Percentiles rank a stretch among this genome's conserved stretches.
Evolutionary conservation across 192 early-diverging fungal genomes (phyloP).

Genomic region (Chytriomyces sp.): DNA sequence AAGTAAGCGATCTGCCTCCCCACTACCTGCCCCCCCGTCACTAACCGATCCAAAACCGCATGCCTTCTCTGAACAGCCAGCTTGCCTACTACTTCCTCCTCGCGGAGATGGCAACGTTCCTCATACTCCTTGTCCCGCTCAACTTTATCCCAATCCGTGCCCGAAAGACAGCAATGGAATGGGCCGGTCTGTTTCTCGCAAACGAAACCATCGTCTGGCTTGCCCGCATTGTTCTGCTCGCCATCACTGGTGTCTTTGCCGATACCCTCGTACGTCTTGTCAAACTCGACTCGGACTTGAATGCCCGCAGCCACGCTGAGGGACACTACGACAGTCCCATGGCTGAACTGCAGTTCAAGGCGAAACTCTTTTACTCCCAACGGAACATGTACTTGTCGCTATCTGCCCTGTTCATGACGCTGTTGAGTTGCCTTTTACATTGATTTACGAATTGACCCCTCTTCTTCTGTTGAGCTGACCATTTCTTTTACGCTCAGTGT

Average conservation of each 20-base stretch:
- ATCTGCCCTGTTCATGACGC: conserved; percentile 53
- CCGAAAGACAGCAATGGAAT: conserved; percentile 50
- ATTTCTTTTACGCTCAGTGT: conserved; percentile 31
- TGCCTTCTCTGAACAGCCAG: conserved; percentile 37
- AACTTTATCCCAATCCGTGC: conserved; percentile 49
- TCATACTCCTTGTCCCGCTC: conserved; percentile 50
- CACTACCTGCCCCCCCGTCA: no score
- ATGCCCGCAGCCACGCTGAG: not conserved
- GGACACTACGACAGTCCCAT: conserved; percentile 13
- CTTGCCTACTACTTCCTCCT: conserved; percentile 49
- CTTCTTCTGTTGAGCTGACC: not conserved
- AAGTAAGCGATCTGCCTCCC: conserved; percentile 2
- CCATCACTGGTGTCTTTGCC: conserved; percentile 48
- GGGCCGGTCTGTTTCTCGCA: conserved; percentile 8
- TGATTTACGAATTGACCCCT: not conserved
- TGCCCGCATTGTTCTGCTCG: conserved; percentile 48
- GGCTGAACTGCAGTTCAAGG: conserved; percentile 42
- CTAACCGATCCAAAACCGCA: not conserved
- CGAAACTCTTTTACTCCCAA: conserved; percentile 55
- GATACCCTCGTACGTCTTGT: conserved; percentile 49
- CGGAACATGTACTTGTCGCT: conserved; percentile 57
- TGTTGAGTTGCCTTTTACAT: conserved; percentile 38
- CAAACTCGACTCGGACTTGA: conserved; percentile 41
- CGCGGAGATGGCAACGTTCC: conserved; percentile 47
- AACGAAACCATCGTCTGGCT: conserved; percentile 48